Percentiles rank a stretch among this genome's conserved stretches.
Conservation (phyloP, 495 filamentous ascomycete species). For the Aspergillus incahuasiensis region DNA sequence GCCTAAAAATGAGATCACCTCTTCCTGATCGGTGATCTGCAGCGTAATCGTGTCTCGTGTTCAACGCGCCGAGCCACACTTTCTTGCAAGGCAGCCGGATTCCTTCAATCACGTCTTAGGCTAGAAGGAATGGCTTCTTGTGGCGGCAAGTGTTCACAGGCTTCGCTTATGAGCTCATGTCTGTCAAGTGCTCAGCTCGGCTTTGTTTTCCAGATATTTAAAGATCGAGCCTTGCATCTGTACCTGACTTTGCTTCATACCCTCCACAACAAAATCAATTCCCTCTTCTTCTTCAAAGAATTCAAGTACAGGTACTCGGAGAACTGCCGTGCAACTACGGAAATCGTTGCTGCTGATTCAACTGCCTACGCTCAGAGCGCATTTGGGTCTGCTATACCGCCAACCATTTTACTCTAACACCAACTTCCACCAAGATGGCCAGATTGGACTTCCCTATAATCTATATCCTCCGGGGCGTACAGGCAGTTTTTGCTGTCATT, state of each 20-base stretch:
- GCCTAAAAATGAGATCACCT: neutral
- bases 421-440: neutral
- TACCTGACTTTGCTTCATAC: neutral
- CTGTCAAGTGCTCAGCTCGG: neutral
- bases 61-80: constrained; percentile 14
- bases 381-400: neutral
- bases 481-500: constrained; percentile 63
- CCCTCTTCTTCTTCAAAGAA: neutral
- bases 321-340: neutral
- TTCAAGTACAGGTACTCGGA: neutral
- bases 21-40: neutral
- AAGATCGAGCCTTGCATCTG: constrained; percentile 8
- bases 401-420: neutral
- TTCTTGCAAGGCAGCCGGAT: constrained; percentile 19
- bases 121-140: neutral
- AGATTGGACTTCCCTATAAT: constrained; percentile 38
- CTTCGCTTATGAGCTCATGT: constrained; percentile 1
- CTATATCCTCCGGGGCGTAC: constrained; percentile 58
- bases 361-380: neutral
- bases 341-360: neutral
- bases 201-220: constrained; percentile 8
- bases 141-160: neutral
- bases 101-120: constrained; percentile 11
- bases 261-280: neutral
- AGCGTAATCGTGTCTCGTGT: constrained; percentile 5